These are phyloP conservation scores for Colletotrichum euphorbiae DNA, from an alignment of 2,329 filamentous ascomycete genomes.

Conservation along the genomic window DNA sequence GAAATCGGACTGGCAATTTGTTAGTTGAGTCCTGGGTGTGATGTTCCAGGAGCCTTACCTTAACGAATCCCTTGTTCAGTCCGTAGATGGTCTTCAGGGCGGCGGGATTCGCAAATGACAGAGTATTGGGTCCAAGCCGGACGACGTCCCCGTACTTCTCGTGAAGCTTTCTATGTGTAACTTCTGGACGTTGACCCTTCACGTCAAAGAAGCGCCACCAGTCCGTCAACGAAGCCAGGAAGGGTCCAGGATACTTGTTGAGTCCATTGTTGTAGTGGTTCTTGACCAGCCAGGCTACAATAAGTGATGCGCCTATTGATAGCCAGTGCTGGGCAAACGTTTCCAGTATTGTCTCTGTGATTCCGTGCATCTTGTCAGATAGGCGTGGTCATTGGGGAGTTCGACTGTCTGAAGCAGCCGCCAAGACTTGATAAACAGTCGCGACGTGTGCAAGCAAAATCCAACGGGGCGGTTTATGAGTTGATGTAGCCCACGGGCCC, in stretches of 20 bases:
- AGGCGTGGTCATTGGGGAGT: background rate
- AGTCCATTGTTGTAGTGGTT: slow-evolving; percentile 68
- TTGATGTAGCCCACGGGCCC: slow-evolving; percentile 15
- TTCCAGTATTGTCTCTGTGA: slow-evolving; percentile 51
- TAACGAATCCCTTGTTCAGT: slow-evolving; percentile 82
- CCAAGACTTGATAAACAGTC: background rate
- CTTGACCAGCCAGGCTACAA: slow-evolving; percentile 56
- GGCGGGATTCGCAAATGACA: slow-evolving; percentile 80
- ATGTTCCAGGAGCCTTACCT: slow-evolving; percentile 61
- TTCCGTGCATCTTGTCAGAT: slow-evolving; percentile 42
- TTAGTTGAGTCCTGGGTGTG: background rate
- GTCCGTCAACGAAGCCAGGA: slow-evolving; percentile 72
- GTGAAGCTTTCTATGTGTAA: slow-evolving; percentile 76
- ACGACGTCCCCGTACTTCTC: slow-evolving; percentile 79
- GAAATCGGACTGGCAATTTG: slow-evolving; percentile 73
- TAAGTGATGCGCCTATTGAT: slow-evolving; percentile 47
- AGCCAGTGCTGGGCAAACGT: slow-evolving; percentile 58
- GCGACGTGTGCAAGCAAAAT: background rate
- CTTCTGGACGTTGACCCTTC: slow-evolving; percentile 71
- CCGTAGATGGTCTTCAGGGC: slow-evolving; percentile 84
- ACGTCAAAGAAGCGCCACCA: slow-evolving; percentile 82
- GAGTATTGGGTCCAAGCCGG: slow-evolving; percentile 76
- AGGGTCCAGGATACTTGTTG: slow-evolving; percentile 78
- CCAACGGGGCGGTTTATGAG: slow-evolving; percentile 4
- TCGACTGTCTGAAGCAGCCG: background rate